Evolutionary conservation across 306 rosid species (phyloP).

Genomic region (Elaeagnus macrophylla): DNA sequence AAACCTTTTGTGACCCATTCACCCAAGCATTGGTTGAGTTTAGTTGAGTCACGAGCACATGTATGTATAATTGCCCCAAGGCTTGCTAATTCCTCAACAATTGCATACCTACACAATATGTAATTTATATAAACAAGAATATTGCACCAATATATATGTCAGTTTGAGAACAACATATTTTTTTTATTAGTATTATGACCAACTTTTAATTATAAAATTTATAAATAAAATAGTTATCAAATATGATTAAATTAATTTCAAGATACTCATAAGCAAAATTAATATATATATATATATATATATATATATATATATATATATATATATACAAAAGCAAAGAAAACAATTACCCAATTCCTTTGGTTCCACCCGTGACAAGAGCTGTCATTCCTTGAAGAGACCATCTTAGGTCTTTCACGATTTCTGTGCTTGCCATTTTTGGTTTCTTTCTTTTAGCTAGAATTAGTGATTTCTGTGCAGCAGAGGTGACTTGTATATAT

Average conservation of each 20-base stretch:
- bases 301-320: too few relatives aligned
- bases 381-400: constrained; percentile 37
- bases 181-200: too few relatives aligned
- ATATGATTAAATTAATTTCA: too few relatives aligned
- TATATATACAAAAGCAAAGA: not conserved
- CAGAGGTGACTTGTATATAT: too few relatives aligned
- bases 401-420: constrained; percentile 15
- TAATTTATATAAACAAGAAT: not conserved
- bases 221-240: too few relatives aligned
- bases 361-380: constrained; percentile 40
- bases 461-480: too few relatives aligned
- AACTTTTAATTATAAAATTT: too few relatives aligned
- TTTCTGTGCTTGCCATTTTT: too few relatives aligned
- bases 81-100: constrained; percentile 28
- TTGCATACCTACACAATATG: constrained; percentile 16
- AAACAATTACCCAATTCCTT: constrained; percentile 31
- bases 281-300: too few relatives aligned
- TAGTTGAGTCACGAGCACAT: constrained; percentile 7
- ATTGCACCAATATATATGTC: not conserved
- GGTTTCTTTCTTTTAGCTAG: too few relatives aligned
- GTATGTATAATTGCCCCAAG: constrained; percentile 21
- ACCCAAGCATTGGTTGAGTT: constrained; percentile 18
- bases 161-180: too few relatives aligned
- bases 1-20: constrained; percentile 22
- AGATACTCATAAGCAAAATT: too few relatives aligned